Evolutionary conservation across 257 asterid genomes (phyloP).

Genomic region (Solanum stenotomum): DNA sequence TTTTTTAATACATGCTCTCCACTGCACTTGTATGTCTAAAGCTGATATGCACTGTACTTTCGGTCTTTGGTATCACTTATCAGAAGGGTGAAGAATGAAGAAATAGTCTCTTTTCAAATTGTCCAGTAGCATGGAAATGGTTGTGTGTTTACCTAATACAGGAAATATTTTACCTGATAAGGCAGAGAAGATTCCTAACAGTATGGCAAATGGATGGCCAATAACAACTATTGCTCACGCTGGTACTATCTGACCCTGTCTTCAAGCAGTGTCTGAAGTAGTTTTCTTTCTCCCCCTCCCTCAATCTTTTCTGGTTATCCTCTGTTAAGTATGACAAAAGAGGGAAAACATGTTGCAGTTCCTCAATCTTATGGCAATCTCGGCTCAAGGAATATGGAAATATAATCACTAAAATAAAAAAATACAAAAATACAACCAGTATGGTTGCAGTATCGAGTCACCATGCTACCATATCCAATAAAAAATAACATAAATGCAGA

Average conservation of each 20-base stretch:
- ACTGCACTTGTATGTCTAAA: neutral
- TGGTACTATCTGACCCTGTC: neutral
- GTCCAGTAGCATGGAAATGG: neutral
- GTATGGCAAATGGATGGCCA: neutral
- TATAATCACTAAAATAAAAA: neutral
- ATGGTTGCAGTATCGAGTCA: neutral
- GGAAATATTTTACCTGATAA: neutral
- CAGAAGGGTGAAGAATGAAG: neutral
- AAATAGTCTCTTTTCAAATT: neutral
- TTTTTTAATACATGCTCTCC: neutral
- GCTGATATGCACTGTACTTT: neutral
- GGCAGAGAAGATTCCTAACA: neutral
- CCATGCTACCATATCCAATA: neutral
- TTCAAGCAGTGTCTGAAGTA: neutral
- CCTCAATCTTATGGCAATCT: neutral
- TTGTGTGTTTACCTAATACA: neutral
- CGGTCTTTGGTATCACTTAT: neutral
- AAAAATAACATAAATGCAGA: neutral
- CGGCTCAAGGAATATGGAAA: neutral
- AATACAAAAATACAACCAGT: neutral
- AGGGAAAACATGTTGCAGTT: neutral
- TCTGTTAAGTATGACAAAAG: neutral
- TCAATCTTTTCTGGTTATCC: neutral
- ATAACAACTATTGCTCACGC: neutral
- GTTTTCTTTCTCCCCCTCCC: neutral